phyloP scores from a whole-genome alignment of 225 moss, liverwort and hornwort species.

The Sphagnum tenellum region DNA sequence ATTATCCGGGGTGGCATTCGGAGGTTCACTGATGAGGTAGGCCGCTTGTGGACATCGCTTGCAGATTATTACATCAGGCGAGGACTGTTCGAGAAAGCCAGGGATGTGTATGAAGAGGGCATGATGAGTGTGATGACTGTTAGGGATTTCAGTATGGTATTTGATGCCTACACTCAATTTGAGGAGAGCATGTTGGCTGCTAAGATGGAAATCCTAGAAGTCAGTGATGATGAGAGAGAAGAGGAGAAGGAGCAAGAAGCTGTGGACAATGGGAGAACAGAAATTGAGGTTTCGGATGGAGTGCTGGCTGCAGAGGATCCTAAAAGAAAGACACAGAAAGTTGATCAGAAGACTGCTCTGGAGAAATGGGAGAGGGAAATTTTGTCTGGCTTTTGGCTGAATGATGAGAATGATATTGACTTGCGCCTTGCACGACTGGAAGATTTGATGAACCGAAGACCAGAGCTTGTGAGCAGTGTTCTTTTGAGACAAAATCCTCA shows the following conservation, averaged over 20 bases:
- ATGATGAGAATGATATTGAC: slow-evolving; percentile 78
- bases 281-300: neutral
- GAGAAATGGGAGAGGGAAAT: slow-evolving; percentile 49
- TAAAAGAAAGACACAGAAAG: slow-evolving; percentile 10
- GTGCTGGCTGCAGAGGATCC: neutral
- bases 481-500: slow-evolving; percentile 91
- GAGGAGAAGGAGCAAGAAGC: slow-evolving; percentile 15
- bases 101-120: slow-evolving; percentile 90
- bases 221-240: slow-evolving; percentile 23
- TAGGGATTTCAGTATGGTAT: slow-evolving; percentile 86
- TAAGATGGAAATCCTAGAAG: slow-evolving; percentile 54
- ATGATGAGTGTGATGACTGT: slow-evolving; percentile 84
- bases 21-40: slow-evolving; percentile 91
- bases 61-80: slow-evolving; percentile 85
- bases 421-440: slow-evolving; percentile 83
- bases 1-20: slow-evolving; percentile 92
- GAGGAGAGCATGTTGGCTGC: slow-evolving; percentile 87
- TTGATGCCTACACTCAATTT: slow-evolving; percentile 87
- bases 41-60: slow-evolving; percentile 91
- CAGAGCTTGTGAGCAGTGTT: slow-evolving; percentile 91
- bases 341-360: slow-evolving; percentile 12
- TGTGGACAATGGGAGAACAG: neutral
- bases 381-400: slow-evolving; percentile 46
- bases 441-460: slow-evolving; percentile 80
- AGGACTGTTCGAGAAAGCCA: slow-evolving; percentile 80